Evolutionary conservation across 2,329 filamentous ascomycete species (phyloP), one percentile per base, ranked within the genome.

Genomic region (Annulohypoxylon truncatum): DNA sequence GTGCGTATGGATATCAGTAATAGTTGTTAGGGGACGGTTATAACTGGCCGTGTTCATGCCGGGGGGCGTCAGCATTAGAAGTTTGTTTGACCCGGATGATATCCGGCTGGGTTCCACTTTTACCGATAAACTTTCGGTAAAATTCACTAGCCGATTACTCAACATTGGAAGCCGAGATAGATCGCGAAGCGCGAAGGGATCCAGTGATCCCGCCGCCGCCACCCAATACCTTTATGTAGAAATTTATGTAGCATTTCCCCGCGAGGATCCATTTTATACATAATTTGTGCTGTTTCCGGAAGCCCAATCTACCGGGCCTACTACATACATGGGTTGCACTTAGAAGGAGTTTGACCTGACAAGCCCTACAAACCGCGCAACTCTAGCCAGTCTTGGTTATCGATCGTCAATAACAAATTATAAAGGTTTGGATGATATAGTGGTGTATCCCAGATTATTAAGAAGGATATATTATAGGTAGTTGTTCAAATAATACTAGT

Each of bases 131-230:
- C 12, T 40, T 33, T 60, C 42, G 50, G 53, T 50, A 12, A 40
- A 33, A 33, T 7, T 2, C 53, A 28, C 50, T 28, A 42, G 38
- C n/a, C 18, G 18, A 26, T 13, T 35, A 1, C 20, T 28, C n/a
- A 22, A 29, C 10, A 35, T 64, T 56, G 61, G 61, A 29, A 8
- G 33, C 35, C 56, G 61, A 60, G 33, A 9, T 38, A 29, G 18
- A 44, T 60, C 61, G 61, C 61, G 61, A 64, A 44, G 44, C 22
- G 51, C 61, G 61, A 57, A 29, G 26, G 22, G 47, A 35, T 29
- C 26, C 26, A 35, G 38, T 24, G 31, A 38, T 31, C 53, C 47
- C 47, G 47, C 10, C 42, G 10, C 7, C 8, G 24, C 20, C 29
- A 15, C 7, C 31, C 5, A 29, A 38, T 60, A 38, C 4, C 3